Evolutionary conservation across 306 rosid genomes (phyloP).

Genomic region (Glycine latifolia): DNA sequence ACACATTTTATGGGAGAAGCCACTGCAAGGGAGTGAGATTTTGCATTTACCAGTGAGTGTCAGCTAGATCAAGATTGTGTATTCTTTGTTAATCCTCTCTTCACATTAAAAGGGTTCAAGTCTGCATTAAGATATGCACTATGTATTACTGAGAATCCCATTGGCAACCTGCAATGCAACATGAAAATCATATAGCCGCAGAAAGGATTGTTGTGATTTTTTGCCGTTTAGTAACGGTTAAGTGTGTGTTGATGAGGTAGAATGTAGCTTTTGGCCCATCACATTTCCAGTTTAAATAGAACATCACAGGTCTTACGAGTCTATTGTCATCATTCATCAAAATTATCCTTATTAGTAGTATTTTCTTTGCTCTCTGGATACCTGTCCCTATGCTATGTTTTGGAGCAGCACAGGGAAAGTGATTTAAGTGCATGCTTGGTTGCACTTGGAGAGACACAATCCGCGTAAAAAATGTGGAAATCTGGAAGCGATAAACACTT

Average conservation of each 20-base stretch:
- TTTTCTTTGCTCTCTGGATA: not conserved
- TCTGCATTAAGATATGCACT: constrained; percentile 25
- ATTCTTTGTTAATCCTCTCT: constrained; percentile 24
- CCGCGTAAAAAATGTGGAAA: no score
- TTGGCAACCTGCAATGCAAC: constrained; percentile 28
- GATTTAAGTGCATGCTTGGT: not conserved
- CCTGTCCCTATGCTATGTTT: constrained; percentile 1
- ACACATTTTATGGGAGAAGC: constrained; percentile 15
- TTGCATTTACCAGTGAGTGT: constrained; percentile 3
- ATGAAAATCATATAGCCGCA: constrained; percentile 21
- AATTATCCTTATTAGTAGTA: not conserved
- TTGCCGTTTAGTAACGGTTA: constrained; percentile 14
- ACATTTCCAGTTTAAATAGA: constrained; percentile 1
- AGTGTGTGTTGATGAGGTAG: constrained; percentile 26
- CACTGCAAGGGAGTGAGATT: constrained; percentile 33
- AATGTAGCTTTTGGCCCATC: constrained; percentile 1
- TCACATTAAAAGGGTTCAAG: constrained; percentile 39
- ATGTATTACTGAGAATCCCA: not conserved
- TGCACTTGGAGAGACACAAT: no score
- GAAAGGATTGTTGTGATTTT: constrained; percentile 24
- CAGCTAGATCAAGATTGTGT: constrained; percentile 38
- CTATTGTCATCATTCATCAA: not conserved
- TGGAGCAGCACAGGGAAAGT: not conserved
- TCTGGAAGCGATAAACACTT: no score
- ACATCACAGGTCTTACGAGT: not conserved